phyloP scores from a whole-genome alignment of 2,329 filamentous ascomycete species.

The Penicillium sp. region DNA sequence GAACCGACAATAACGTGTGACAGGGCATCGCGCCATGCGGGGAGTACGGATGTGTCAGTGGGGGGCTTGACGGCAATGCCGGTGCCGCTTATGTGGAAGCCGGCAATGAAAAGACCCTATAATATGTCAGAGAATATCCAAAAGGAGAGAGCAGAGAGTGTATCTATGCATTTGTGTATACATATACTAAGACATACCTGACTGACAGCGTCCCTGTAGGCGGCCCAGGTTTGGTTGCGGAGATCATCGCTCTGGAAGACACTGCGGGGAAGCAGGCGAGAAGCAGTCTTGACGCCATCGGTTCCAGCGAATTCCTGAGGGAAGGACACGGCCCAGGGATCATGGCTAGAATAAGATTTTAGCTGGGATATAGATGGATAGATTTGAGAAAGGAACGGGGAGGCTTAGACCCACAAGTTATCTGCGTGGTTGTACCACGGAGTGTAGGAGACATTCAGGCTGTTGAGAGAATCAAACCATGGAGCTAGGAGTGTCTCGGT shows the following conservation, averaged over 20 bases:
- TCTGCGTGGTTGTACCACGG: constrained; percentile 25
- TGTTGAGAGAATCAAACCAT: constrained; percentile 22
- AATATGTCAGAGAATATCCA: neutral
- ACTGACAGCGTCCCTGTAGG: constrained; percentile 19
- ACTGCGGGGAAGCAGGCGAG: constrained; percentile 23
- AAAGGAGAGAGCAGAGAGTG: too few relatives aligned
- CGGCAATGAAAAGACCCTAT: constrained; percentile 24
- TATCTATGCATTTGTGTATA: neutral
- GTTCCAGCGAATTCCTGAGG: constrained; percentile 22
- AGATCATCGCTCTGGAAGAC: constrained; percentile 20
- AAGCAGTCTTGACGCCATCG: constrained; percentile 22
- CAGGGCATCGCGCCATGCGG: constrained; percentile 46
- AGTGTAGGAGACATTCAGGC: constrained; percentile 19
- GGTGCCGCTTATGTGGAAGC: constrained; percentile 25
- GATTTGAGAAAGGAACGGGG: neutral
- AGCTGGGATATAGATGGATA: neutral
- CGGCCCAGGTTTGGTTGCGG: constrained; percentile 14
- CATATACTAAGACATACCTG: constrained; percentile 7
- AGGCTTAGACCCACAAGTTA: constrained; percentile 19
- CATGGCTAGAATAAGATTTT: constrained; percentile 13
- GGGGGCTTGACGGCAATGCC: constrained; percentile 20
- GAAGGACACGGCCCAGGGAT: constrained; percentile 20
- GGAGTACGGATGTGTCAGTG: constrained; percentile 27
- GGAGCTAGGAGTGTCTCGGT: constrained; percentile 21
- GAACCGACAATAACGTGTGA: constrained; percentile 38